A percentile compares a stretch with the other conserved stretches of the same genome.
Evolutionary conservation across 2,329 filamentous ascomycete genomes (phyloP).

Genomic region (Pyrenophora teres): DNA sequence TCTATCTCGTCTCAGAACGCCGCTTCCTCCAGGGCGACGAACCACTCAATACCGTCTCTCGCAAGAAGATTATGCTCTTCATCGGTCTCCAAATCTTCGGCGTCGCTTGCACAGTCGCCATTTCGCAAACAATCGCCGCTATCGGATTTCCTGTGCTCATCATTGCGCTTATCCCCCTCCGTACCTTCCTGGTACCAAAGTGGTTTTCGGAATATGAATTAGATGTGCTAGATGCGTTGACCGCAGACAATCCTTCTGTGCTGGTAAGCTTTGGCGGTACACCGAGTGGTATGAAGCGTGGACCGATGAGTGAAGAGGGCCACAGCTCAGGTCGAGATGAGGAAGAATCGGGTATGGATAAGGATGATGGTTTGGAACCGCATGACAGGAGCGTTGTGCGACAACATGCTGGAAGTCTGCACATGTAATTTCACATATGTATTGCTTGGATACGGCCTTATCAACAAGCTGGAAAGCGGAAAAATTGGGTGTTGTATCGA

Average conservation of each 20-base stretch:
- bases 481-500: too few species aligned
- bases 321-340: conserved; percentile 11
- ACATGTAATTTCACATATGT: neutral
- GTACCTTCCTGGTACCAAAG: conserved; percentile 55
- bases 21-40: conserved; percentile 56
- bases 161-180: conserved; percentile 59
- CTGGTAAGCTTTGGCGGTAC: conserved; percentile 58
- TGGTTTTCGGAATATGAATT: conserved; percentile 57
- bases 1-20: conserved; percentile 53
- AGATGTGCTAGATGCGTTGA: conserved; percentile 56
- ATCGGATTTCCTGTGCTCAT: conserved; percentile 63
- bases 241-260: conserved; percentile 57
- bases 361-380: conserved; percentile 6
- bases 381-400: conserved; percentile 21
- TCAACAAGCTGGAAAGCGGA: neutral
- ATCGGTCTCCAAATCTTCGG: conserved; percentile 55
- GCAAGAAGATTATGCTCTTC: conserved; percentile 55
- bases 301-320: conserved; percentile 13
- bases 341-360: conserved; percentile 4
- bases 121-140: conserved; percentile 62
- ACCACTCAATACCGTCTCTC: conserved; percentile 50
- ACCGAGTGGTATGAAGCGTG: conserved; percentile 38
- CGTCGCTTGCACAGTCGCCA: conserved; percentile 57
- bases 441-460: too few species aligned
- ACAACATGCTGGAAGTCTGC: conserved; percentile 31